Percentiles rank a stretch among this genome's conserved stretches.
phyloP scores from a whole-genome alignment of 2,329 filamentous ascomycete genomes.

The Penicillium nordicum region DNA sequence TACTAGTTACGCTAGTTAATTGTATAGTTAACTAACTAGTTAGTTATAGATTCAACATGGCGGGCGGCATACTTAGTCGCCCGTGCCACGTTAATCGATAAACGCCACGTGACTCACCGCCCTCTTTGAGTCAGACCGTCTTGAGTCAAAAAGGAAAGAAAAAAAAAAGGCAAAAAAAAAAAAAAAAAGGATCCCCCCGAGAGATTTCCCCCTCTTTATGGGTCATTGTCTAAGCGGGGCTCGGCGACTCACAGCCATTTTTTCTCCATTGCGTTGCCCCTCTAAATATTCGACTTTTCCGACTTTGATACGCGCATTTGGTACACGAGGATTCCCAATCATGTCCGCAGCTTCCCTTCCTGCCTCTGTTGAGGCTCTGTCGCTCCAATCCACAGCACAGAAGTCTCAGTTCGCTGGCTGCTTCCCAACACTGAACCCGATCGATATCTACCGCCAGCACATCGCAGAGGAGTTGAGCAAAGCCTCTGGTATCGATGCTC shows the following conservation, averaged over 20 bases:
- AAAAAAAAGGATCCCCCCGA: slow-evolving; percentile 7
- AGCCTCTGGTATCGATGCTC: slow-evolving; percentile 37
- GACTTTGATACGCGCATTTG: slow-evolving; percentile 13
- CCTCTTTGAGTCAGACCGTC: slow-evolving; percentile 28
- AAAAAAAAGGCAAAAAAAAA: slow-evolving; percentile 19
- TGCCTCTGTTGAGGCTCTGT: slow-evolving; percentile 37
- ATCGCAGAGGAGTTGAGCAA: slow-evolving; percentile 43
- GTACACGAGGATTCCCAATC: slow-evolving; percentile 15
- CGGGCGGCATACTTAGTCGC: too few relatives aligned
- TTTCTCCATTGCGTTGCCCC: slow-evolving; percentile 17
- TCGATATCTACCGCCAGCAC: slow-evolving; percentile 47
- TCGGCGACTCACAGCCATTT: slow-evolving; percentile 35
- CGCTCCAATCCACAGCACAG: slow-evolving; percentile 40
- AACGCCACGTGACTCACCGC: slow-evolving; percentile 27
- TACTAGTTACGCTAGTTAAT: too few relatives aligned
- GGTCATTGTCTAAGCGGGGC: slow-evolving; percentile 42
- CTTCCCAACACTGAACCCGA: slow-evolving; percentile 45
- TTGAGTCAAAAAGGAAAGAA: slow-evolving; percentile 10
- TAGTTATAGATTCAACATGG: too few relatives aligned
- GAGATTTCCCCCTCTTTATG: slow-evolving; percentile 35
- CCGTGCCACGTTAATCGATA: neutral
- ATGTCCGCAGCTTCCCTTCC: slow-evolving; percentile 36
- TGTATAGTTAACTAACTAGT: too few relatives aligned
- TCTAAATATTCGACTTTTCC: slow-evolving; percentile 10
- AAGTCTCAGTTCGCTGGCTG: slow-evolving; percentile 41